These are phyloP conservation scores for Lipomyces orientalis DNA, from an alignment of 805 yeast genomes.

Conservation along the genomic window DNA sequence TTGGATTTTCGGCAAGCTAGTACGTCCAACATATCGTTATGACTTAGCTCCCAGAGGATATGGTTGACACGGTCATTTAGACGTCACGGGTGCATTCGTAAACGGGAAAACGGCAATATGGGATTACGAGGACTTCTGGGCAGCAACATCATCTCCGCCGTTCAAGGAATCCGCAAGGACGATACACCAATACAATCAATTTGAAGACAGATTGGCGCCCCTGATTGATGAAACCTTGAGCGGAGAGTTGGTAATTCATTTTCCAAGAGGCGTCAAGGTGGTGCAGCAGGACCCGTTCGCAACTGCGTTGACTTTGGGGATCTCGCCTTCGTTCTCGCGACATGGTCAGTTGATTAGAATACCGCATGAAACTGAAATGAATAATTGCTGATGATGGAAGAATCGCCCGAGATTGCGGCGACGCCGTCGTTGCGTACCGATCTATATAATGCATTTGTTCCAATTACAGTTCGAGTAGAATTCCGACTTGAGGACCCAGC, in stretches of 20 bases:
- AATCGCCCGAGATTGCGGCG: slow-evolving; percentile 35
- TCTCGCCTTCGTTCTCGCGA: slow-evolving; percentile 37
- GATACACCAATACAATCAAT: slow-evolving; percentile 39
- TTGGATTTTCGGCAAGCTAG: slow-evolving; percentile 76
- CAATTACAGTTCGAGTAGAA: slow-evolving; percentile 71
- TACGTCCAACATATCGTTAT: slow-evolving; percentile 43
- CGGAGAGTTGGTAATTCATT: slow-evolving; percentile 65
- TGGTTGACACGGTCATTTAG: slow-evolving; percentile 24
- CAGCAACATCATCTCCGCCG: slow-evolving; percentile 42
- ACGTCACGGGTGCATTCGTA: slow-evolving; percentile 65
- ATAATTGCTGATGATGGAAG: background rate
- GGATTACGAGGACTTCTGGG: slow-evolving; percentile 60
- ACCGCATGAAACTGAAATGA: background rate
- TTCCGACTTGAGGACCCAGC: slow-evolving; percentile 69
- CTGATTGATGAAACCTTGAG: slow-evolving; percentile 58
- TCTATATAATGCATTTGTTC: slow-evolving; percentile 61
- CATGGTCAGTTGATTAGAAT: slow-evolving; percentile 11
- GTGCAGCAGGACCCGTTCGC: slow-evolving; percentile 57
- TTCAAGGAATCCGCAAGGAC: slow-evolving; percentile 31
- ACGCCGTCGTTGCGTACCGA: slow-evolving; percentile 42
- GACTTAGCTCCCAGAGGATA: background rate
- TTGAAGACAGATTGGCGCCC: slow-evolving; percentile 42
- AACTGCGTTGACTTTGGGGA: slow-evolving; percentile 19
- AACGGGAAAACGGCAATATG: slow-evolving; percentile 65
- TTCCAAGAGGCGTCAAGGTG: slow-evolving; percentile 71